phyloP scores from a whole-genome alignment of 2,329 filamentous ascomycete species.

The Thermothelomyces thermophilus region DNA sequence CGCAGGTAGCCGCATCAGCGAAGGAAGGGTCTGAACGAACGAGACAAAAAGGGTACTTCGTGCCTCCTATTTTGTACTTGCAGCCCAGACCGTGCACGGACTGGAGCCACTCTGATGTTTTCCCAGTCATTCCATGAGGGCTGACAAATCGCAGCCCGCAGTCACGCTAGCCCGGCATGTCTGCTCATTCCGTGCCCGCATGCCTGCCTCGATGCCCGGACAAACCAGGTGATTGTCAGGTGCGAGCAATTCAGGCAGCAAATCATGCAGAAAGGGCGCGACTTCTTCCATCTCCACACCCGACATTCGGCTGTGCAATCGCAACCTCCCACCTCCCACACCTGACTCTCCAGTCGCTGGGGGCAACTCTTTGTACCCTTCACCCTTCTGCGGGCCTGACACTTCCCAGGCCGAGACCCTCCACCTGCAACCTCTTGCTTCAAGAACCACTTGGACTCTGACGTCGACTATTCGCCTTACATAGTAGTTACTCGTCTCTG shows the following conservation, averaged over 20 bases:
- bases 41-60: too few species aligned
- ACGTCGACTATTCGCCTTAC: background rate
- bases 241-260: slow-evolving; percentile 13
- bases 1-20: too few species aligned
- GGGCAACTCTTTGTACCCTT: too few species aligned
- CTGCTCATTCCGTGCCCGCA: too few species aligned
- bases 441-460: background rate
- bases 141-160: slow-evolving; percentile 17
- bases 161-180: background rate
- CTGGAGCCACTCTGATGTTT: slow-evolving; percentile 4
- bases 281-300: background rate
- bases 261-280: slow-evolving; percentile 4
- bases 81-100: background rate
- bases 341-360: background rate
- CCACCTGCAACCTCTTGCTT: background rate
- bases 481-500: slow-evolving; percentile 6
- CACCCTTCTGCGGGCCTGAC: background rate
- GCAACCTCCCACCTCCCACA: background rate
- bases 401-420: background rate
- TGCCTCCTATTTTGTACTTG: too few species aligned
- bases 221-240: background rate
- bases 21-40: background rate
- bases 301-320: background rate
- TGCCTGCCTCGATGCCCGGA: too few species aligned
- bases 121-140: slow-evolving; percentile 13